phyloP scores from a whole-genome alignment of 2,329 filamentous ascomycete genomes.

The Colletotrichum theobromicola region DNA sequence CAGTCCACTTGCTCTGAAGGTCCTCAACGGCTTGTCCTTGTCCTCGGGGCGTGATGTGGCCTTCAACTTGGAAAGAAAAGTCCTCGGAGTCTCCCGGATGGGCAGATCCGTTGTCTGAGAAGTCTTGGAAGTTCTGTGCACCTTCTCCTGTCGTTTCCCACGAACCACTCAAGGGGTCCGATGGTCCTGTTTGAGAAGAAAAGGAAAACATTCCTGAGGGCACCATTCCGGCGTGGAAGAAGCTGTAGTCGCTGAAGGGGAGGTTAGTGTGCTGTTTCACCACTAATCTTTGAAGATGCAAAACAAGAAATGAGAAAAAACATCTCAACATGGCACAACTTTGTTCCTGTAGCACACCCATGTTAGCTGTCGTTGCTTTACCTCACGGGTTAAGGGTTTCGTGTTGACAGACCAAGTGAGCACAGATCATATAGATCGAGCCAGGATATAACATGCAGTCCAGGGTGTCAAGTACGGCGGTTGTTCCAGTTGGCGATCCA shows the following conservation, averaged over 20 bases:
- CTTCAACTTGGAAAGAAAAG: conserved; percentile 50
- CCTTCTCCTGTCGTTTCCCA: conserved; percentile 64
- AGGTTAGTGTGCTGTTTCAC: conserved; percentile 63
- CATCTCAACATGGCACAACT: conserved; percentile 55
- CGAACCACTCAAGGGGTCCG: conserved; percentile 59
- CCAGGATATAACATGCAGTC: background rate
- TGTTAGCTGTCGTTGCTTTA: conserved; percentile 37
- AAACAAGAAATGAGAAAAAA: conserved; percentile 34
- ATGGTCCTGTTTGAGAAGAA: conserved; percentile 65
- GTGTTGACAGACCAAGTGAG: conserved; percentile 40
- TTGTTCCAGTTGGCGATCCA: background rate
- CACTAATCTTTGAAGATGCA: conserved; percentile 37
- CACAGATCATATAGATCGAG: conserved; percentile 12
- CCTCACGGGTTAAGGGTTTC: conserved; percentile 20
- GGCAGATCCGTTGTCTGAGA: conserved; percentile 54
- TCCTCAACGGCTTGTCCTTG: conserved; percentile 53
- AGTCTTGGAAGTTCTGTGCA: conserved; percentile 64
- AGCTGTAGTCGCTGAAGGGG: conserved; percentile 61
- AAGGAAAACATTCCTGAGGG: conserved; percentile 61
- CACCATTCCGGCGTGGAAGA: conserved; percentile 55
- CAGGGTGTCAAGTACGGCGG: background rate
- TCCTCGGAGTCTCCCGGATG: conserved; percentile 60
- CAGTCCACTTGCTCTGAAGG: conserved; percentile 53
- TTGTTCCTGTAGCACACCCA: conserved; percentile 51
- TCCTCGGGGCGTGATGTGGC: conserved; percentile 60